Base-by-base conservation (phyloP, 805 yeast genomes). In the Soucietia sequanensis region DNA sequence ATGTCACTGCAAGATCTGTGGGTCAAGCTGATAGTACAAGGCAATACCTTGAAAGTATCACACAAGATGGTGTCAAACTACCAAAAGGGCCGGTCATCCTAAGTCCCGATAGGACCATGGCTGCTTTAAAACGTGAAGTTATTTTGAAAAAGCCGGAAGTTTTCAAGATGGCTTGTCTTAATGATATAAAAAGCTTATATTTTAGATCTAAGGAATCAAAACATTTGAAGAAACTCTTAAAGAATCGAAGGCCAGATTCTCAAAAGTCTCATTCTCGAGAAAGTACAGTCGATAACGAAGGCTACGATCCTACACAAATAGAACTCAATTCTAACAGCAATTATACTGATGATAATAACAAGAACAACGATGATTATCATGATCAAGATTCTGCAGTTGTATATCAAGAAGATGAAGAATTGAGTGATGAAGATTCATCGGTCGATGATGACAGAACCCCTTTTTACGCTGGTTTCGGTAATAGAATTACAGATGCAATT, bases 391-490 rank as follows among this genome's bases (percentile, higher is more conserved):
- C 10, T 5, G 29, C n/a, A 8, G 3, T 11, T 22, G 12, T 9
- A 12, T 14, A 17, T n/a, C 12, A 29, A n/a, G 2, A 17, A 13
- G 15, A 25, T 9, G 8, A n/a, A 21, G 8, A 9, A 21, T 21
- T 21, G 23, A 9, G 25, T 5, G 29, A 29, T 23, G 31, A 45
- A 13, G 45, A 36, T 5, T 40, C 41, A 18, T n/a, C n/a, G n/a
- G n/a, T n/a, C n/a, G 56, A 68, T 11, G 78, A 72, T 26, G 74
- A 67, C 22, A 65, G 76, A 31, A 84, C 91, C 0, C 96, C 97
- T 3, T 93, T 93, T 53, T 89, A 87, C 59, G 99, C 99, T 10
- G 99, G 99, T 0, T 93, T 93, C 59, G 99, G 99, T 20, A 93
- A 93, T 55, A 70, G 95, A 46, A 93, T 93, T 41, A 93, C 99